Conservation (phyloP, 1,284 basidiomycete species). For the Boletus sp. region DNA sequence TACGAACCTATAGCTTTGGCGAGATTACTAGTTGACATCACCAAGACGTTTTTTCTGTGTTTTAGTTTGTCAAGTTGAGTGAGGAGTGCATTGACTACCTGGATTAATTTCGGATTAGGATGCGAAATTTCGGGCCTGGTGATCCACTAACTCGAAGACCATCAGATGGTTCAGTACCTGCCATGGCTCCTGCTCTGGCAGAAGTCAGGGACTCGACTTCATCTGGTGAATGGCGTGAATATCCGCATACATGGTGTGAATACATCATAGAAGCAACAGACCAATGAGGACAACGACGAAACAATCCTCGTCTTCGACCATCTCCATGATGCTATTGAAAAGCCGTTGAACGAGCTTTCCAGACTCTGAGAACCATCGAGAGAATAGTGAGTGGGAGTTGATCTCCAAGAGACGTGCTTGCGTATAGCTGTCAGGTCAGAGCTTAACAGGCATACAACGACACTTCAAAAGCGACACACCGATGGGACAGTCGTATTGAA, state of each 20-base stretch:
- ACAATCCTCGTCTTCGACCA: slow-evolving; percentile 85
- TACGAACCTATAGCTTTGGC: slow-evolving; percentile 86
- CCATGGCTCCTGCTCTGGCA: slow-evolving; percentile 90
- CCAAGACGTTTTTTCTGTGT: slow-evolving; percentile 88
- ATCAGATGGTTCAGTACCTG: slow-evolving; percentile 93
- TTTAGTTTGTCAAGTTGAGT: slow-evolving; percentile 97
- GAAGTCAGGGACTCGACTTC: slow-evolving; percentile 97
- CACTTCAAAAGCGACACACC: slow-evolving; percentile 44
- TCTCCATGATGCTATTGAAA: slow-evolving; percentile 85
- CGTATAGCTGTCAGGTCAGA: slow-evolving; percentile 60
- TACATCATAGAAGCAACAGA: slow-evolving; percentile 31
- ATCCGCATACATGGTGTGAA: slow-evolving; percentile 3
- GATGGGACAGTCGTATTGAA: slow-evolving; percentile 82
- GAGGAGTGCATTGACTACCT: slow-evolving; percentile 97
- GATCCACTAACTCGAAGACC: slow-evolving; percentile 74
- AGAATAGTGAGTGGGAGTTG: slow-evolving; percentile 95
- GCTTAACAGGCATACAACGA: not conserved
- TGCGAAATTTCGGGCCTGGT: not conserved
- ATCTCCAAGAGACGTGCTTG: slow-evolving; percentile 92
- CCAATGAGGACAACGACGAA: slow-evolving; percentile 97
- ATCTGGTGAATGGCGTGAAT: slow-evolving; percentile 49
- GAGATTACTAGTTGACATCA: slow-evolving; percentile 97
- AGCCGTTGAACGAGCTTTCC: slow-evolving; percentile 97
- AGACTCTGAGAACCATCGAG: slow-evolving; percentile 98
- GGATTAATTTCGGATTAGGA: slow-evolving; percentile 3